Evolutionary conservation across 2,329 filamentous ascomycete genomes (phyloP).

Genomic region (Venturia carpophila): DNA sequence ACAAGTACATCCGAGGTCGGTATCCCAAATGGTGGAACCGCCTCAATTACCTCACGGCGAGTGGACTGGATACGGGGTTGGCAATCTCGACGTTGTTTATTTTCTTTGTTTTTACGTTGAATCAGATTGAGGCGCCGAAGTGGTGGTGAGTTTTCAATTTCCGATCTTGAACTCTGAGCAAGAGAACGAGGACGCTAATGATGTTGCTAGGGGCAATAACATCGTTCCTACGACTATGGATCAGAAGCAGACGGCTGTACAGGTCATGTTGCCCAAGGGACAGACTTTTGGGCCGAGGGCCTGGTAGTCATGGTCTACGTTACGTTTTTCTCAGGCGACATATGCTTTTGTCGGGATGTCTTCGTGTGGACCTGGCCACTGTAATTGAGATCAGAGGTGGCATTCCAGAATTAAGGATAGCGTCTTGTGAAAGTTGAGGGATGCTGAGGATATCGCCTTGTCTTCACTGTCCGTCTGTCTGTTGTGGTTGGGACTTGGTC

Average conservation of each 20-base stretch:
- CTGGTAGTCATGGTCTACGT: not conserved
- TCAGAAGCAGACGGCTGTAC: slow-evolving; percentile 16
- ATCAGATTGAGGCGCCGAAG: slow-evolving; percentile 23
- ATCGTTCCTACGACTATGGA: slow-evolving; percentile 17
- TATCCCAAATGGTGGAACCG: slow-evolving; percentile 25
- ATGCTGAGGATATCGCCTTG: no score
- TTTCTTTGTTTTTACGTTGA: slow-evolving; percentile 26
- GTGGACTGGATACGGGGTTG: slow-evolving; percentile 25
- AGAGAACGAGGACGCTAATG: slow-evolving; percentile 2
- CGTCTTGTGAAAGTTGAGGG: no score
- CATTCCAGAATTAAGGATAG: no score
- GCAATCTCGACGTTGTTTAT: slow-evolving; percentile 25
- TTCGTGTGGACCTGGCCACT: no score
- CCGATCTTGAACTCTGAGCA: no score
- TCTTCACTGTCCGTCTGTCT: no score
- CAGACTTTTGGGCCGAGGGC: slow-evolving; percentile 16
- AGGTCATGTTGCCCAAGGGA: slow-evolving; percentile 10
- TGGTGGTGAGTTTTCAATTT: slow-evolving; percentile 24
- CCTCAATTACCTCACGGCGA: slow-evolving; percentile 21
- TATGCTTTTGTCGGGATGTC: not conserved
- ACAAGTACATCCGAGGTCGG: slow-evolving; percentile 23
- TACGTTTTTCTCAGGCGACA: not conserved
- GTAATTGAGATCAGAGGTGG: no score
- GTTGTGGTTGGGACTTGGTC: no score
- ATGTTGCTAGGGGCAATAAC: slow-evolving; percentile 13